Conservation (phyloP, 1,284 basidiomycete species). For the Boletellus deceptivus region DNA sequence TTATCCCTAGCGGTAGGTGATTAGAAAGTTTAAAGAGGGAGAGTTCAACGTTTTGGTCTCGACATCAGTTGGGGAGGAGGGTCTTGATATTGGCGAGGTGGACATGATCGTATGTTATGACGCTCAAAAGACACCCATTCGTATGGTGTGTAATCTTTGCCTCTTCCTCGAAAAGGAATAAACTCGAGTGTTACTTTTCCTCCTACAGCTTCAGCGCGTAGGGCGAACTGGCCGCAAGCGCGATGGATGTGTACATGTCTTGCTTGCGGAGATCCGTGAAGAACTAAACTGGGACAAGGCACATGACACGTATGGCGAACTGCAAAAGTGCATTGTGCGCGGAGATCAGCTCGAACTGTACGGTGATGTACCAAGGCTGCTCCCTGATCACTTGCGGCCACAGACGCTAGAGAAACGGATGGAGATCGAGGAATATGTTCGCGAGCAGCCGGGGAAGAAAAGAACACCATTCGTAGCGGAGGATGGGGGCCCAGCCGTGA, state of each 20-base stretch:
- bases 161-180: neutral
- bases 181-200: neutral
- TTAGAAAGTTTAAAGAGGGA: constrained; percentile 84
- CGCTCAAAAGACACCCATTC: constrained; percentile 93
- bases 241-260: constrained; percentile 85
- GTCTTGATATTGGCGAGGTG: constrained; percentile 99
- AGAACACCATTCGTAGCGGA: constrained; percentile 31
- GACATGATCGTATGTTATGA: constrained; percentile 98
- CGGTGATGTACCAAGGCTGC: constrained; percentile 83
- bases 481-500: constrained; percentile 28
- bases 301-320: constrained; percentile 83
- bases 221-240: constrained; percentile 95
- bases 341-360: constrained; percentile 90
- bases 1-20: constrained; percentile 50
- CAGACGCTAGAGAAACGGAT: constrained; percentile 79
- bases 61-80: constrained; percentile 98
- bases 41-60: constrained; percentile 93
- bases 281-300: constrained; percentile 92
- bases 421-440: constrained; percentile 72
- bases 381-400: constrained; percentile 80
- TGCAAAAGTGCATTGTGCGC: constrained; percentile 86
- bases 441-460: constrained; percentile 45
- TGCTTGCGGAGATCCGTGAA: constrained; percentile 92
- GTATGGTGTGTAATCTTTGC: constrained; percentile 67
- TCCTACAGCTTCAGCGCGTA: constrained; percentile 83